Conservation (phyloP, 768 basidiomycete species). For the Leccinum subtestaceum region DNA sequence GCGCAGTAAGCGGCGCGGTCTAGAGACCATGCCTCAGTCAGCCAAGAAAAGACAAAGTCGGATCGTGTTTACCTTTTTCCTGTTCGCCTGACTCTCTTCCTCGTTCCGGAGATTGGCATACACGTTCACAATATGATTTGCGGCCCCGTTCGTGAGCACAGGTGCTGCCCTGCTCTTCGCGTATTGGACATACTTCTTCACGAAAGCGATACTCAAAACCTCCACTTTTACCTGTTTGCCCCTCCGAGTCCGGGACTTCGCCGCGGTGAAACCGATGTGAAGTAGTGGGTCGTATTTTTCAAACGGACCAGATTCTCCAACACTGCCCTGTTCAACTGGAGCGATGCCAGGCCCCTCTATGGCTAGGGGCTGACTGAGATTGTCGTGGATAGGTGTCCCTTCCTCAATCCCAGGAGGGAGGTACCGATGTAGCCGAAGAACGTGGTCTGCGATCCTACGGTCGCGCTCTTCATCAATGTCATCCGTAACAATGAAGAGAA, state of each 20-base stretch:
- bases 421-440: slow-evolving; percentile 95
- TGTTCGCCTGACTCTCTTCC: slow-evolving; percentile 77
- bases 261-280: slow-evolving; percentile 72
- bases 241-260: slow-evolving; percentile 51
- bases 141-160: slow-evolving; percentile 86
- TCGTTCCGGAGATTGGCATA: slow-evolving; percentile 93
- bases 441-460: slow-evolving; percentile 94
- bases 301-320: slow-evolving; percentile 63
- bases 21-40: slow-evolving; percentile 33
- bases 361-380: slow-evolving; percentile 80
- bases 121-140: slow-evolving; percentile 89
- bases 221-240: slow-evolving; percentile 67
- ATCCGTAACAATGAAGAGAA: slow-evolving; percentile 97
- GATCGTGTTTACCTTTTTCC: slow-evolving; percentile 62
- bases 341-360: slow-evolving; percentile 69
- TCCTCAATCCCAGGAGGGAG: slow-evolving; percentile 95
- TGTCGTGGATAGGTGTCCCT: slow-evolving; percentile 88
- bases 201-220: slow-evolving; percentile 87
- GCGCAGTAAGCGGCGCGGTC: slow-evolving; percentile 97
- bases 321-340: slow-evolving; percentile 37
- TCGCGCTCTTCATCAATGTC: slow-evolving; percentile 95
- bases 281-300: slow-evolving; percentile 96
- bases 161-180: slow-evolving; percentile 88
- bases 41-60: neutral
- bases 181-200: slow-evolving; percentile 99